Conservation (phyloP, 2,329 filamentous ascomycete genomes). For the Colletotrichum sp. region DNA sequence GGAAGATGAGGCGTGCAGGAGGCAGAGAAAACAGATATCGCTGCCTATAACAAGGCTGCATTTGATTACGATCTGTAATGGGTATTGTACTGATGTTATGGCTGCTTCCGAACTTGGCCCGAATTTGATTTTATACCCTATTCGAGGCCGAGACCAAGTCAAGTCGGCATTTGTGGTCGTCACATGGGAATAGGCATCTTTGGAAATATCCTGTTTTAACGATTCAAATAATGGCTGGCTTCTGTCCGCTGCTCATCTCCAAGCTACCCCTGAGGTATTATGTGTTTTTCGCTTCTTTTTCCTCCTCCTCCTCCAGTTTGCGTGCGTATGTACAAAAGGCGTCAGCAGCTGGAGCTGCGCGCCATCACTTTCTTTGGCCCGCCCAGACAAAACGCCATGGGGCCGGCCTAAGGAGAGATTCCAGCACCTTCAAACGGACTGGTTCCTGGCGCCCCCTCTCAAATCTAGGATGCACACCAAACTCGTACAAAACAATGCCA, state of each 20-base stretch:
- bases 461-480: constrained; percentile 32
- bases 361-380: constrained; percentile 8
- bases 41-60: not conserved
- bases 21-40: not conserved
- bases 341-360: not conserved
- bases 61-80: not conserved
- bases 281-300: constrained; percentile 12
- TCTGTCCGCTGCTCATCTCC: constrained; percentile 11
- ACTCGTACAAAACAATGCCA: constrained; percentile 26
- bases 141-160: not conserved
- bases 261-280: constrained; percentile 7
- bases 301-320: not conserved
- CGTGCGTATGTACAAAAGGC: constrained; percentile 16
- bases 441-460: constrained; percentile 31
- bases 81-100: not conserved
- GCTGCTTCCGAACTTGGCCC: not conserved
- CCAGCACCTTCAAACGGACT: constrained; percentile 20
- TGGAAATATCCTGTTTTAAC: not conserved
- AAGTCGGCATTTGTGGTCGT: not conserved
- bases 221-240: not conserved
- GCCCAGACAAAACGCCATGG: constrained; percentile 3
- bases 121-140: not conserved
- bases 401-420: not conserved
- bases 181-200: not conserved
- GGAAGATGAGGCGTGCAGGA: not conserved